Evolutionary conservation across 2,329 filamentous ascomycete species (phyloP).

Genomic region (Cladosporium sp.): DNA sequence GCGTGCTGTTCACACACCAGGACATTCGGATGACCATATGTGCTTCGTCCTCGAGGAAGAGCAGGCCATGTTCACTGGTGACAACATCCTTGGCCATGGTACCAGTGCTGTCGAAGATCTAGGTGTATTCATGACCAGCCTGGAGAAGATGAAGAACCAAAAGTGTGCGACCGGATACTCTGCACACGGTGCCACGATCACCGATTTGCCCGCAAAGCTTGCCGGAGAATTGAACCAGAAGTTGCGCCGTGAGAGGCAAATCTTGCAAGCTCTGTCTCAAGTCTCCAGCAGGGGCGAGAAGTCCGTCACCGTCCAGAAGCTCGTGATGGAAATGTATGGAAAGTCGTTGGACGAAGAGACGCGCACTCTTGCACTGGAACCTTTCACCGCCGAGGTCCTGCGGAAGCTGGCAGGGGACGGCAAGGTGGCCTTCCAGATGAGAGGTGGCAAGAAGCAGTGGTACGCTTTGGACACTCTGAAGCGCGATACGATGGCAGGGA

Average conservation of each 20-base stretch:
- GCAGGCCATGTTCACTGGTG: conserved; percentile 41
- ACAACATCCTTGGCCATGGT: conserved; percentile 43
- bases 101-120: conserved; percentile 44
- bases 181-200: conserved; percentile 46
- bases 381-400: conserved; percentile 64
- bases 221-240: conserved; percentile 40
- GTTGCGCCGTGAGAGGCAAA: conserved; percentile 42
- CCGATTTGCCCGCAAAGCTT: conserved; percentile 43
- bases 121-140: conserved; percentile 38
- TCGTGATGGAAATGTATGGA: conserved; percentile 49
- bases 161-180: conserved; percentile 46
- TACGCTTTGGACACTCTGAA: neutral
- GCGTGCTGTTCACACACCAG: conserved; percentile 38
- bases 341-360: conserved; percentile 38
- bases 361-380: conserved; percentile 71
- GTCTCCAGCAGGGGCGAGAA: conserved; percentile 29
- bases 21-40: conserved; percentile 39
- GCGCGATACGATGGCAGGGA: neutral
- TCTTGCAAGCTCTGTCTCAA: conserved; percentile 41
- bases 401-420: conserved; percentile 57
- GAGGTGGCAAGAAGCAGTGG: neutral
- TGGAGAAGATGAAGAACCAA: conserved; percentile 38
- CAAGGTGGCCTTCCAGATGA: conserved; percentile 23
- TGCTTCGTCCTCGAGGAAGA: conserved; percentile 41
- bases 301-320: conserved; percentile 43